A percentile compares a stretch with the other conserved stretches of the same genome.
phyloP scores from a whole-genome alignment of 2,329 filamentous ascomycete genomes.

The Fusarium agapanthi region DNA sequence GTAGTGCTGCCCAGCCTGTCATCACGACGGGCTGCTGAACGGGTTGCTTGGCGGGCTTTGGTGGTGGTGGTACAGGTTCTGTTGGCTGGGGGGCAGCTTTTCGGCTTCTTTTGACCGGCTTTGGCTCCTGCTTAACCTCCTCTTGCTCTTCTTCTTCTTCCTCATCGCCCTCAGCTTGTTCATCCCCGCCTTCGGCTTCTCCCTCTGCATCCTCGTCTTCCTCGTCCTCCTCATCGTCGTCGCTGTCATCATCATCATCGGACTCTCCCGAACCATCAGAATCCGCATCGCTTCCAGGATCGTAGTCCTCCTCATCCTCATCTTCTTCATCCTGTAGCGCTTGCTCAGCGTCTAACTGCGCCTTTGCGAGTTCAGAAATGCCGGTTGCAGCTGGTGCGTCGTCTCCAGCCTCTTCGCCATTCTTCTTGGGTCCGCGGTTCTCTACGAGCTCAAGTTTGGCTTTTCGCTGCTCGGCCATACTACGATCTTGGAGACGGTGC shows the following conservation, averaged over 20 bases:
- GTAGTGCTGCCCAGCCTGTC: conserved; percentile 45
- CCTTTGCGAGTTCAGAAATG: conserved; percentile 60
- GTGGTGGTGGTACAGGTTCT: conserved; percentile 2
- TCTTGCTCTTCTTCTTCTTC: conserved; percentile 35
- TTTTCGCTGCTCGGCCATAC: conserved; percentile 73
- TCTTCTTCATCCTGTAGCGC: conserved; percentile 68
- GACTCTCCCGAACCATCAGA: conserved; percentile 67
- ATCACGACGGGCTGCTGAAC: conserved; percentile 33
- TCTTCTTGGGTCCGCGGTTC: conserved; percentile 61
- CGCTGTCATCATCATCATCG: conserved; percentile 57
- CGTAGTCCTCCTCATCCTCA: conserved; percentile 72
- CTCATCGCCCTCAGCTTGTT: conserved; percentile 31
- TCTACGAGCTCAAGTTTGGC: conserved; percentile 70
- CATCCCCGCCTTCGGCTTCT: conserved; percentile 33
- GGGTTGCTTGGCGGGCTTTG: conserved; percentile 11
- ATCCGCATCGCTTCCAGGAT: conserved; percentile 68
- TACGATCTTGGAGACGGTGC: conserved; percentile 70
- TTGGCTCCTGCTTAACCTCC: conserved; percentile 25
- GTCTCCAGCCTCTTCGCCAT: conserved; percentile 51
- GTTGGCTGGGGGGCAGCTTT: neutral
- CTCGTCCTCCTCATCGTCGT: conserved; percentile 50
- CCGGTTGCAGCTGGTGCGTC: conserved; percentile 49
- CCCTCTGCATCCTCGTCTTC: conserved; percentile 37
- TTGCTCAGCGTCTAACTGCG: conserved; percentile 61
- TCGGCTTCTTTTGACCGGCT: neutral